phyloP scores from a whole-genome alignment of 352 stramenopile species.

The Globisporangium polare region DNA sequence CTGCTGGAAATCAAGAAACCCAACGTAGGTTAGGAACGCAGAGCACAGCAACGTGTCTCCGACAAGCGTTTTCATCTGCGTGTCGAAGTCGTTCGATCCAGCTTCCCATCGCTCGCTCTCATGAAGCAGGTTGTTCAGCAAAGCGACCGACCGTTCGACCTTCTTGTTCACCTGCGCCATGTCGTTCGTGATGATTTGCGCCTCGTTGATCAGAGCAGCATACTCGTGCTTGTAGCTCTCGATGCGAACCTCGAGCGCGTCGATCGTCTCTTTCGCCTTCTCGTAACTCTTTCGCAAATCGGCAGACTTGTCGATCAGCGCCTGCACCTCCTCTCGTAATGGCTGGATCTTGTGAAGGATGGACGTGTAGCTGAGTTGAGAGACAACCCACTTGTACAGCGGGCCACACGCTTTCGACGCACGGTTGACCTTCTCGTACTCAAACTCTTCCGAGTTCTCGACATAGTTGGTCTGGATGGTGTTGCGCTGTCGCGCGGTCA shows the following conservation, averaged over 20 bases:
- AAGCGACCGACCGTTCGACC: conserved; percentile 93
- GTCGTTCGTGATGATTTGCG: conserved; percentile 97
- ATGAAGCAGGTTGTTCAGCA: conserved; percentile 97
- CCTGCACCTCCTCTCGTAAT: conserved; percentile 97
- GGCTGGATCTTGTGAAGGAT: conserved; percentile 99
- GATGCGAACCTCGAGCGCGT: conserved; percentile 94
- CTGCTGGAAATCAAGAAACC: conserved; percentile 98
- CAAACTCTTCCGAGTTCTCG: conserved; percentile 86
- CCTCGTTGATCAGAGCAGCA: conserved; percentile 95
- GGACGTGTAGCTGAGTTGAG: conserved; percentile 97
- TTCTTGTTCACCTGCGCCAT: conserved; percentile 98
- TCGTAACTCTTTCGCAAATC: conserved; percentile 92
- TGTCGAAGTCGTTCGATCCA: conserved; percentile 95
- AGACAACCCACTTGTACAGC: conserved; percentile 99
- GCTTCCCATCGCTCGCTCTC: conserved; percentile 98
- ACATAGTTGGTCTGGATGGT: conserved; percentile 96
- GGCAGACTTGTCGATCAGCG: conserved; percentile 93
- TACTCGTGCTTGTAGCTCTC: conserved; percentile 99
- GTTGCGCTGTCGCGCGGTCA: conserved; percentile 93
- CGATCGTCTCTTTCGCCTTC: conserved; percentile 91
- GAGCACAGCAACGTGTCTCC: conserved; percentile 95
- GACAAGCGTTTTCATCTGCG: conserved; percentile 95
- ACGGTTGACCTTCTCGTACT: conserved; percentile 91
- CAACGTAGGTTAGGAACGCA: conserved; percentile 98
- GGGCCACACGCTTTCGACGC: conserved; percentile 97